Base-by-base conservation (phyloP, 805 yeast genomes). In the Sugiyamaella americana region DNA sequence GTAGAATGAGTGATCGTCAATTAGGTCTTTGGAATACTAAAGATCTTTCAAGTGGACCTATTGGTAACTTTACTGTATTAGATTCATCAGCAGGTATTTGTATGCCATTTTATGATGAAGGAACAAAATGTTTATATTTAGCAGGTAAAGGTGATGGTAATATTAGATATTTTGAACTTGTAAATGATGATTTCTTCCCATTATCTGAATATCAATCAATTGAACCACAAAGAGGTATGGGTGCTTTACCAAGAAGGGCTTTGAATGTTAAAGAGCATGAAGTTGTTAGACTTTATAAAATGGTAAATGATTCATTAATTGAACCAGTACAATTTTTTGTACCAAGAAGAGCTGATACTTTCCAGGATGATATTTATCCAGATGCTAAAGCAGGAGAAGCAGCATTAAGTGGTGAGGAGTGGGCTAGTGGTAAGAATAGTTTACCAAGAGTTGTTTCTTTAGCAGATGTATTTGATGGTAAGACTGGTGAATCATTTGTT, bases 61-160 rank as follows among this genome's bases (percentile, higher is more conserved):
- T 93, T 54, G 95, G 88, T 44, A 97, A 95, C 0, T 87, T 89
- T 63, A 74, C 83, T 59, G 78, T 82, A 36, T 75, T 93, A 41
- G 98, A 94, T 62, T 78, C 94, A 20, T 83, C 95, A 3, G 84
- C 97, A 2, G 98, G 99, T 58, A 85, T 93, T 37, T 70, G 89
- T 64, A 84, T 93, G 77, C 98, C 98, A 23, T 78, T 84, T 58
- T 93, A 70, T 62, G 99, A 93, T 62, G 84, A 79, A 22, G 76
- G 84, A 30, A 88, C 85, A 39, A 78, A 81, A 47, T 78, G 89
- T 49, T 72, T 93, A 50, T 93, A 84, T 61, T 70, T 93, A 51
- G 98, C 95, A 26, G 99, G 98, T 57, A 91, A 93, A 66, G 97
- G 97, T 65, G 98, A 93, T 65, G 98, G 98, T 58, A 93, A 91